phyloP scores from a whole-genome alignment of 2,329 filamentous ascomycete genomes.

The Fusarium marasasianum region DNA sequence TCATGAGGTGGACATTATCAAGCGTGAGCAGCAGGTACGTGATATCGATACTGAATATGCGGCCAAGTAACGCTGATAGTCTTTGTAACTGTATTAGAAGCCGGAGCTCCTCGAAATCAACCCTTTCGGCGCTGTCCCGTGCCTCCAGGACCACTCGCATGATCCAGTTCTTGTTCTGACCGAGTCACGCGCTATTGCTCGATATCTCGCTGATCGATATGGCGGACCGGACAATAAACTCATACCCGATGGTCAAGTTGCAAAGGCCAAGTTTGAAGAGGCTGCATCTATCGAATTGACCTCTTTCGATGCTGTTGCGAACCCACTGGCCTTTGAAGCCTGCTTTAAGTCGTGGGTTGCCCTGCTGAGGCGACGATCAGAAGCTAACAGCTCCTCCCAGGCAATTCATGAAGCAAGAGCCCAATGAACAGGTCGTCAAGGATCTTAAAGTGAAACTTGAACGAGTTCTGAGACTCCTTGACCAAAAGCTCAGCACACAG shows the following conservation, averaged over 20 bases:
- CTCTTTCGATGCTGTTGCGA: neutral
- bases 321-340: neutral
- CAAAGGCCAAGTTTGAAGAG: neutral
- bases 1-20: neutral
- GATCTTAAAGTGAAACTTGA: neutral
- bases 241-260: neutral
- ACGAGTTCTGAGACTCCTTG: neutral
- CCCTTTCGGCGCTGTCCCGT: neutral
- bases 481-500: neutral
- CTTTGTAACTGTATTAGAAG: neutral
- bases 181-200: neutral
- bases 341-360: neutral
- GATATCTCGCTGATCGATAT: neutral
- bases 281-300: neutral
- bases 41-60: too few relatives aligned
- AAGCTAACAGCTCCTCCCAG: neutral
- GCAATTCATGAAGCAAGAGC: neutral
- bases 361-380: neutral
- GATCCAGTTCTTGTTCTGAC: neutral
- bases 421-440: neutral
- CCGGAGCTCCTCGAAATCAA: neutral
- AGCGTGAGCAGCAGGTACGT: neutral
- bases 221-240: neutral
- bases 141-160: neutral
- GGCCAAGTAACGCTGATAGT: neutral